Conservation (phyloP, 1,284 basidiomycete genomes). For the Apiotrichum sp. region DNA sequence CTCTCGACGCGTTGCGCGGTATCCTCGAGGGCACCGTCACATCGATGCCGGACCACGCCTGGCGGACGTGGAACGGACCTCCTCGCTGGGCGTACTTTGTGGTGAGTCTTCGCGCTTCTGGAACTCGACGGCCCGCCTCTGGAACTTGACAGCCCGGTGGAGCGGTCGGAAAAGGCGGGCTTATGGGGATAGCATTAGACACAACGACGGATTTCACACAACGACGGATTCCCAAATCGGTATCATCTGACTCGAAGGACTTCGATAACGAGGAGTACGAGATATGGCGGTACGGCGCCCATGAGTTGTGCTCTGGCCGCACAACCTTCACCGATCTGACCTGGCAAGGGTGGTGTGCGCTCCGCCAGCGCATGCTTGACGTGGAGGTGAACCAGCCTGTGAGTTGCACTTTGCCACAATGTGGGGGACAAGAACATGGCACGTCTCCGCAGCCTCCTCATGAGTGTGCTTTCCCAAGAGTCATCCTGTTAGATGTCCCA, state of each 20-base stretch:
- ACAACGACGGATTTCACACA: too few species aligned
- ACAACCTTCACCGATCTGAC: conserved; percentile 7
- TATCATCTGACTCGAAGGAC: conserved; percentile 2
- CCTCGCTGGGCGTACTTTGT: conserved; percentile 14
- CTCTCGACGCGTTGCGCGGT: conserved; percentile 7
- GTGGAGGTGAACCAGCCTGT: conserved; percentile 1
- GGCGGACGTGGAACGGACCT: conserved; percentile 5
- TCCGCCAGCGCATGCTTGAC: conserved; percentile 6
- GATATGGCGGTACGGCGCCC: conserved; percentile 9
- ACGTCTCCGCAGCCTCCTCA: too few species aligned
- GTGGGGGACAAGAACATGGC: too few species aligned
- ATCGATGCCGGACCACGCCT: conserved; percentile 5
- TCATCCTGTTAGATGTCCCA: too few species aligned
- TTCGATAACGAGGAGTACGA: conserved; percentile 11
- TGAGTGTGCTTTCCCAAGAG: too few species aligned
- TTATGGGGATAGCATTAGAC: too few species aligned
- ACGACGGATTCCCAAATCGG: too few species aligned
- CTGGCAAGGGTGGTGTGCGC: conserved; percentile 10
- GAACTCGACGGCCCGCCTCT: too few species aligned
- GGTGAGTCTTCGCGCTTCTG: not conserved
- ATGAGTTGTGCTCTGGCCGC: conserved; percentile 7
- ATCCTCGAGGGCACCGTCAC: conserved; percentile 1
- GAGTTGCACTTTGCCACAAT: not conserved
- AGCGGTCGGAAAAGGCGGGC: too few species aligned
- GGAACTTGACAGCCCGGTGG: too few species aligned